A percentile compares a stretch with the other conserved stretches of the same genome.
Conservation (phyloP, 352 stramenopile genomes). For the Phytophthora tentaculata region DNA sequence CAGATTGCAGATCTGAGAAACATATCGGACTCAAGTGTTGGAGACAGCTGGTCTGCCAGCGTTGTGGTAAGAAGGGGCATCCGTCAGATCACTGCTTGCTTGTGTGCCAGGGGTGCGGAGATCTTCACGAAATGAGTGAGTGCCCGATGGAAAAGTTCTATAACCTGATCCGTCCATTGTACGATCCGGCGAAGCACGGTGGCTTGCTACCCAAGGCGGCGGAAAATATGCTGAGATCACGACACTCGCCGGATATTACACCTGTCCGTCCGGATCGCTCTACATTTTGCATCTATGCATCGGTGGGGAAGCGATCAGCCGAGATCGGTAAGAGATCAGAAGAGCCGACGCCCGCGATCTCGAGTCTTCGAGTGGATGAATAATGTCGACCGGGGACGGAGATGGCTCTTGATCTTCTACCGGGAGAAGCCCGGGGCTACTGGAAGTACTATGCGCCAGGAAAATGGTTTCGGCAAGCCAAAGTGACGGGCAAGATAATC, state of each 20-base stretch:
- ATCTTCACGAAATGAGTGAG: too few relatives aligned
- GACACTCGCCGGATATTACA: constrained; percentile 8
- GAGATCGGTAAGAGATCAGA: too few relatives aligned
- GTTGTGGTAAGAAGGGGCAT: background rate
- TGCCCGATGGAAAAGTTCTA: background rate
- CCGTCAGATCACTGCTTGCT: background rate
- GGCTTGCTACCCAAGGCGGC: background rate
- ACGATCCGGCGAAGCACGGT: background rate
- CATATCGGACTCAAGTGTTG: background rate
- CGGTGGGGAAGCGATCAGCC: background rate
- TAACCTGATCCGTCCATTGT: constrained; percentile 9
- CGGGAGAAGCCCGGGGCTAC: background rate
- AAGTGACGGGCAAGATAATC: background rate
- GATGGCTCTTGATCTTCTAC: background rate
- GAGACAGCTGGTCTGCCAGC: background rate
- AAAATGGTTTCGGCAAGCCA: background rate
- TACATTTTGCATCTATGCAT: background rate
- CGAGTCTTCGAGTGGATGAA: background rate
- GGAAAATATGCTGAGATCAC: constrained; percentile 9
- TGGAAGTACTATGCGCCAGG: background rate
- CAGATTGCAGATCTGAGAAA: background rate
- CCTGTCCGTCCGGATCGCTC: constrained; percentile 10
- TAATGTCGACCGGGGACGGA: background rate
- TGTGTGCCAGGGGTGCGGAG: background rate
- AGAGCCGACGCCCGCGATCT: background rate